Evolutionary conservation across 192 early-diverging fungal genomes (phyloP).

Genomic region (Podila clonocystis): DNA sequence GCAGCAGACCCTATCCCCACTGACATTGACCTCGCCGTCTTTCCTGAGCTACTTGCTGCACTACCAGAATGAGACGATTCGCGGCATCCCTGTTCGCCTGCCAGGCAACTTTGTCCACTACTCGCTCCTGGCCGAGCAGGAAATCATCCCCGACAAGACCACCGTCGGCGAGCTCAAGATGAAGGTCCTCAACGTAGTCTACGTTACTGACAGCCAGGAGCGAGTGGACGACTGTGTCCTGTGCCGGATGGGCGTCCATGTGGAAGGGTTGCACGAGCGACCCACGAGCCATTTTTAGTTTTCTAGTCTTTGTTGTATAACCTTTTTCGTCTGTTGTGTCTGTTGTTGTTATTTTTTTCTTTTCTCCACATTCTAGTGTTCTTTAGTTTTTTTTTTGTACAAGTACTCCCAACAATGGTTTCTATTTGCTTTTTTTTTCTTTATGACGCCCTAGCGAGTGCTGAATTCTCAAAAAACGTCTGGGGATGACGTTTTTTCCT

Average conservation of each 20-base stretch:
- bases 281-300: constrained; percentile 8
- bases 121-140: constrained; percentile 33
- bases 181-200: constrained; percentile 49
- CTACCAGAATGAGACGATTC: constrained; percentile 48
- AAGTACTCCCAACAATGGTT: no score
- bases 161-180: constrained; percentile 51
- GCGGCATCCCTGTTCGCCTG: constrained; percentile 41
- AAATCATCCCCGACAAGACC: constrained; percentile 35
- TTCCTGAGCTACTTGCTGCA: constrained; percentile 48
- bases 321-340: no score
- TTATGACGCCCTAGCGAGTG: no score
- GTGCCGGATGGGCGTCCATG: constrained; percentile 40
- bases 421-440: no score
- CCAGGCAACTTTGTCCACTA: constrained; percentile 50
- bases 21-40: constrained; percentile 37
- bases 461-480: no score
- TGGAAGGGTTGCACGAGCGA: constrained; percentile 37
- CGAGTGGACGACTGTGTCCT: constrained; percentile 41
- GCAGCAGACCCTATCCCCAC: constrained; percentile 19
- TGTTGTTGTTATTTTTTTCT: no score
- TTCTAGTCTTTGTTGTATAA: neutral
- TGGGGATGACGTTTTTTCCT: no score
- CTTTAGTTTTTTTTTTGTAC: no score
- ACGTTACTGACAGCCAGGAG: constrained; percentile 35
- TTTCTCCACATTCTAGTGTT: no score